These are phyloP conservation scores for Carex cristatella DNA, from an alignment of 176 grass and related monocot genomes.

Conservation along the genomic window DNA sequence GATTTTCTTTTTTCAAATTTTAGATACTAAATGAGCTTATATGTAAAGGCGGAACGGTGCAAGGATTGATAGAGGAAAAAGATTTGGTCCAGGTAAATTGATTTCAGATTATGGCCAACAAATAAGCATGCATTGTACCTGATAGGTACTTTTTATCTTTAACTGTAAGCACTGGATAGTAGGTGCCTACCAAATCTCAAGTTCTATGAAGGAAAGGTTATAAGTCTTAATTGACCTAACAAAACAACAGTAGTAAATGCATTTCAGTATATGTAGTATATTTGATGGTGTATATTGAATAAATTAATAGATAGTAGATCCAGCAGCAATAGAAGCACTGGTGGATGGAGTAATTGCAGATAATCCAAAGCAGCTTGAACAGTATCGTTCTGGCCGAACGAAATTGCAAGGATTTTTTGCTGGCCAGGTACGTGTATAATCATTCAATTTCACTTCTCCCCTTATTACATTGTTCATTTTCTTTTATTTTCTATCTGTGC, in stretches of 20 bases:
- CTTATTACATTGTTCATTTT: background rate
- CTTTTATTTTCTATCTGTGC: background rate
- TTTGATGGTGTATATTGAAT: background rate
- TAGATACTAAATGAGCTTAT: slow-evolving; percentile 78
- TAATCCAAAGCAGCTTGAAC: slow-evolving; percentile 84
- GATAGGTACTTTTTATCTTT: background rate
- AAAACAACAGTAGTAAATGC: background rate
- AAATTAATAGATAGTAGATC: slow-evolving; percentile 65
- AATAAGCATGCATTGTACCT: background rate
- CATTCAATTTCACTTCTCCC: background rate
- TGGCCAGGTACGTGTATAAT: slow-evolving; percentile 49
- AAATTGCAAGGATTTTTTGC: slow-evolving; percentile 87
- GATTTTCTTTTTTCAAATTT: slow-evolving; percentile 11
- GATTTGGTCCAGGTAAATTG: slow-evolving; percentile 84
- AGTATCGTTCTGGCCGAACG: slow-evolving; percentile 69
- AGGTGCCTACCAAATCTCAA: background rate
- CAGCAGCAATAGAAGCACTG: slow-evolving; percentile 67
- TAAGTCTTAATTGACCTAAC: background rate
- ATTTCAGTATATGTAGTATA: background rate
- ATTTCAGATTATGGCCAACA: slow-evolving; percentile 19
- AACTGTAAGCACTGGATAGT: background rate
- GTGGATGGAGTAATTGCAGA: slow-evolving; percentile 62
- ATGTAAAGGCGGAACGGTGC: slow-evolving; percentile 73
- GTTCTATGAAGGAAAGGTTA: background rate
- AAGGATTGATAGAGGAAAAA: slow-evolving; percentile 75